Evolutionary conservation across 495 filamentous ascomycete genomes (phyloP).

Genomic region (Aspergillus ostianus): DNA sequence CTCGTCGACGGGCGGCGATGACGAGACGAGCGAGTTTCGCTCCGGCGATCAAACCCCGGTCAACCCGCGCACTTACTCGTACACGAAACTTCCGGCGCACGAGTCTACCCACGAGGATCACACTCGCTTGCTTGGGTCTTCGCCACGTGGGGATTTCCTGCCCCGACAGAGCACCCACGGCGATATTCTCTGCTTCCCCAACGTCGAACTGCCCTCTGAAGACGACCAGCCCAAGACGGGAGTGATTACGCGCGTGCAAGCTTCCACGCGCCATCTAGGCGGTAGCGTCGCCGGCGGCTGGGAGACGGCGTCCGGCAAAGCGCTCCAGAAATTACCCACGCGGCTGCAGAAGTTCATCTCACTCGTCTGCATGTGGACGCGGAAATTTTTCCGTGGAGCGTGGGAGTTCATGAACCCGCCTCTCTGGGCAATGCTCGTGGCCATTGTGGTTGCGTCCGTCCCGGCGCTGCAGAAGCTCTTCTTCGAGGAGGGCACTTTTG

Average conservation of each 20-base stretch:
- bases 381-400: constrained; percentile 60
- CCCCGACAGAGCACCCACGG: constrained; percentile 38
- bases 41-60: constrained; percentile 46
- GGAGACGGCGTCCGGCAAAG: constrained; percentile 22
- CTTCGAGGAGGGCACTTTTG: constrained; percentile 84
- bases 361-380: constrained; percentile 34
- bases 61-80: constrained; percentile 32
- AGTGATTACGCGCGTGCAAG: constrained; percentile 24
- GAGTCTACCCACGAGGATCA: constrained; percentile 26
- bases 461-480: constrained; percentile 79
- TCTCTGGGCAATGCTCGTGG: constrained; percentile 91
- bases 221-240: constrained; percentile 23
- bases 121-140: constrained; percentile 31
- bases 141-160: constrained; percentile 40
- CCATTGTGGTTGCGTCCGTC: constrained; percentile 88
- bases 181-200: constrained; percentile 45
- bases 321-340: constrained; percentile 53
- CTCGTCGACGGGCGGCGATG: constrained; percentile 15
- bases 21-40: constrained; percentile 28
- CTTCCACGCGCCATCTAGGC: constrained; percentile 20
- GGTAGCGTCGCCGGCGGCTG: constrained; percentile 20
- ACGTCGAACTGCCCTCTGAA: constrained; percentile 34
- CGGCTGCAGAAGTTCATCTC: constrained; percentile 55
- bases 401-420: constrained; percentile 99
- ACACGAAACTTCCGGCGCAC: constrained; percentile 34